Conservation (phyloP, 306 rosid genomes). For the Cicer cuneatum region DNA sequence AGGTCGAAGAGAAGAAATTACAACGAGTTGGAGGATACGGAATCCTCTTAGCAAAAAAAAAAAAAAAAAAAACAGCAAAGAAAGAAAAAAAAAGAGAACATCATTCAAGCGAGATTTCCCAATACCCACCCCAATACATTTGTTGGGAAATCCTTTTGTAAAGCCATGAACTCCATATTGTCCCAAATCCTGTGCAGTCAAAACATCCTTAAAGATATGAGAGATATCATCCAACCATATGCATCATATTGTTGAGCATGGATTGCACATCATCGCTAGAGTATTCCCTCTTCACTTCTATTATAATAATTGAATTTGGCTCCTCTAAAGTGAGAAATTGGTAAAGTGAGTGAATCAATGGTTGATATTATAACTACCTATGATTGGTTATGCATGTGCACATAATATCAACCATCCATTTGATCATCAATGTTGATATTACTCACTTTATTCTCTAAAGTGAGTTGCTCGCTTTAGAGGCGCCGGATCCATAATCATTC, state of each 20-base stretch:
- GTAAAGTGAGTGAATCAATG: no score
- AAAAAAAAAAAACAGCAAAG: slow-evolving; percentile 14
- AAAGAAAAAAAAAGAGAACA: slow-evolving; percentile 4
- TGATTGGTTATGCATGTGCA: no score
- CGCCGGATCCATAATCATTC: background rate
- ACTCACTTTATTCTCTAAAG: no score
- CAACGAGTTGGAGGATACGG: slow-evolving; percentile 31
- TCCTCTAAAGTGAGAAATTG: no score
- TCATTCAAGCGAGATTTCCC: background rate
- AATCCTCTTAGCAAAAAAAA: slow-evolving; percentile 12
- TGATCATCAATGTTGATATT: no score
- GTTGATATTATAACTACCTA: no score
- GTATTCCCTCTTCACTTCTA: slow-evolving; percentile 18
- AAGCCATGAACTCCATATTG: slow-evolving; percentile 20
- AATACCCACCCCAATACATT: slow-evolving; percentile 16
- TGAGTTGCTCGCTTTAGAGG: no score
- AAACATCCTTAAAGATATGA: slow-evolving; percentile 9
- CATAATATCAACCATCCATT: no score
- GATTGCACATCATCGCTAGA: slow-evolving; percentile 19
- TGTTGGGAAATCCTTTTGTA: slow-evolving; percentile 3
- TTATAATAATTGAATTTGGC: background rate
- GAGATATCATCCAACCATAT: slow-evolving; percentile 13
- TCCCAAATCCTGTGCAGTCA: slow-evolving; percentile 21
- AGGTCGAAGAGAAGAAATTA: slow-evolving; percentile 35
- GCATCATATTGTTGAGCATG: slow-evolving; percentile 3